Base-by-base conservation (phyloP, 441 rosid species). In the Euphorbia celastroides region DNA sequence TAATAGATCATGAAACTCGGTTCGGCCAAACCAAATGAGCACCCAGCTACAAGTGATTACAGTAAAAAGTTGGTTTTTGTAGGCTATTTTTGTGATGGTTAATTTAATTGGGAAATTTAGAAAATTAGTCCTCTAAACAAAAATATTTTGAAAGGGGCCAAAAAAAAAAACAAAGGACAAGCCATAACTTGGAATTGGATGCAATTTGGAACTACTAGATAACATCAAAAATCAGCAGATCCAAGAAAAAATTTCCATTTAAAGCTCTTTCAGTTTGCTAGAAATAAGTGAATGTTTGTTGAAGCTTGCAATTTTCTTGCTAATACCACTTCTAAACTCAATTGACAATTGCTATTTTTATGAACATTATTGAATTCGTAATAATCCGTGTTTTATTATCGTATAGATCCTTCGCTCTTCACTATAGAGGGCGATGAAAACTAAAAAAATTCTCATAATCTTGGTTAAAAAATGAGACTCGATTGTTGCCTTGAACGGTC, bases 201-300 rank as follows among this genome's bases (percentile, higher is more conserved):
- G 5, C 44, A 41, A 41, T 41, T 44, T 14, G 13, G 50, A 44
- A 44, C 50, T 19, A 44, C 16, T 44, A 44, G 50, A 44, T 44
- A 50, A 50, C 22, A 50, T 50, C 55, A 19, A 50, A 50, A 25
- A 25, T 50, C 55, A 50, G 20, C 65, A 68, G 60, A 60, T 68
- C 65, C 65, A n/a, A 3, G 25, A n/a, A 48, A n/a, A 9, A 5
- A 14, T 48, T 48, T 19, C 22, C 52, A 50, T 50, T 50, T 50
- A n/a, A 7, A 17, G 1, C 0, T 19, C 8, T 46, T 46, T 46
- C 52, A 46, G 17, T 2, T 46, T 46, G 20, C 52, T 46, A 46
- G 17, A 0, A 50, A 38, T 38, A 7, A 38, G 2, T 44, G 50
- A 44, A 44, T 44, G 50, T 11, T 14, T 44, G 50, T 44, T 44